Base-by-base conservation (phyloP, 1,284 basidiomycete species). In the Tausonia pullulans region DNA sequence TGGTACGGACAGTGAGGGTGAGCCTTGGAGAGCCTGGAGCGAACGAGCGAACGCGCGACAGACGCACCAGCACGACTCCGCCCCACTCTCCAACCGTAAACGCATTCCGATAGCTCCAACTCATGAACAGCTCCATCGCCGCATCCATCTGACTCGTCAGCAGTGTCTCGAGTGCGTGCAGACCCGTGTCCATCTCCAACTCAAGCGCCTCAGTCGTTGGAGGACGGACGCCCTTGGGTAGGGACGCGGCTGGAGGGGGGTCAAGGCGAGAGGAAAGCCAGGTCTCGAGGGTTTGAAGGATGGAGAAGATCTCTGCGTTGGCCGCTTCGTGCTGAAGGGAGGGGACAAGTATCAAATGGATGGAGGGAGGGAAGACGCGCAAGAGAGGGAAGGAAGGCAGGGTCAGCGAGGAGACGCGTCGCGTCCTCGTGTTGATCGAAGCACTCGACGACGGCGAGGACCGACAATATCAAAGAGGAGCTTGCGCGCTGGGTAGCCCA, bases 101-200 rank as follows among this genome's bases (percentile, higher is more conserved):
- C 3, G 72, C 69, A 60, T 78, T 78, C 27, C 77, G 65, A 64
- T 77, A 68, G 27, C 70, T 69, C 71, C 74, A 78, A 49, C 72
- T 72, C 11, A 72, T 74, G 46, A 76, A 74, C 62, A 69, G 75
- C 66, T 78, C 77, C 49, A 75, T 74, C 2, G 76, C 75, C 11
- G 70, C 68, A 64, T 78, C 76, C 58, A 78, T 70, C 46, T 76
- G 74, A 10, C 69, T 70, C 63, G 75, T 75, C 2, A 78, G 67
- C 54, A 78, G 68, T 4, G 76, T 76, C 67, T 78, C 76, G n/a
- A 77, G 69, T 13, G 72, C 69, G 59, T 75, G 72, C 44, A 74
- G 62, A 3, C 74, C 74, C 5, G 61, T 63, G 61, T 59, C 57
- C 44, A 63, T 48, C 46, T 66, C 65, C 5, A 43, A 43, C 49